Evolutionary conservation across 1,284 basidiomycete species (phyloP).

Genomic region (Meira miltonrushii): DNA sequence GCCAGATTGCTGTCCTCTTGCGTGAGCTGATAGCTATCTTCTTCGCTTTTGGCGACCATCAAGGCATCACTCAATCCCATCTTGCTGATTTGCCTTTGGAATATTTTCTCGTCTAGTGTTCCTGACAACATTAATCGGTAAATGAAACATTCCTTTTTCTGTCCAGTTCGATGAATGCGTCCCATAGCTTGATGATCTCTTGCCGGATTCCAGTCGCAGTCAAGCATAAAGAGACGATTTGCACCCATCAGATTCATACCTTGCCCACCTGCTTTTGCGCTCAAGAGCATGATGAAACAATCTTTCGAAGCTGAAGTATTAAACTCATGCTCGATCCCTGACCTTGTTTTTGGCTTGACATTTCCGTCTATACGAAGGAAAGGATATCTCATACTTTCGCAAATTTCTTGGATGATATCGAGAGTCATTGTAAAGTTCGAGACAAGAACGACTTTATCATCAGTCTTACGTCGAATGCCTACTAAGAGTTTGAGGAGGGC

Average conservation of each 20-base stretch:
- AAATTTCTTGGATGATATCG: constrained; percentile 81
- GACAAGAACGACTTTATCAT: constrained; percentile 59
- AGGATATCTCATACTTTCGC: constrained; percentile 69
- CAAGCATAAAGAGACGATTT: constrained; percentile 90
- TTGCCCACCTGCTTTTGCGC: constrained; percentile 94
- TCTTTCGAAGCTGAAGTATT: constrained; percentile 17
- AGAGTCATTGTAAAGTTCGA: constrained; percentile 65
- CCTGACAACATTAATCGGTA: constrained; percentile 69
- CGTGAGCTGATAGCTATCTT: constrained; percentile 26
- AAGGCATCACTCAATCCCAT: constrained; percentile 66
- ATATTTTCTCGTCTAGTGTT: constrained; percentile 53
- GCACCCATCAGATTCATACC: constrained; percentile 98
- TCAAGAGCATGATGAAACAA: constrained; percentile 77
- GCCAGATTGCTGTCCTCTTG: constrained; percentile 61
- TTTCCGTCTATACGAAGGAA: constrained; percentile 79
- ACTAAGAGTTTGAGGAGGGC: constrained; percentile 67
- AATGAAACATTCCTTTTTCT: constrained; percentile 78
- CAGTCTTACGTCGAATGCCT: constrained; percentile 63
- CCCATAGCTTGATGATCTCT: constrained; percentile 97
- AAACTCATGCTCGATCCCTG: constrained; percentile 40
- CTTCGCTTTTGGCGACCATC: constrained; percentile 53
- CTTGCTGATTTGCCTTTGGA: constrained; percentile 87
- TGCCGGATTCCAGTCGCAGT: constrained; percentile 98
- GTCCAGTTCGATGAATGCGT: constrained; percentile 76
- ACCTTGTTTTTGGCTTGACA: constrained; percentile 39